Evolutionary conservation across 345 rosid genomes (phyloP).

Genomic region (Alliaria petiolata): DNA sequence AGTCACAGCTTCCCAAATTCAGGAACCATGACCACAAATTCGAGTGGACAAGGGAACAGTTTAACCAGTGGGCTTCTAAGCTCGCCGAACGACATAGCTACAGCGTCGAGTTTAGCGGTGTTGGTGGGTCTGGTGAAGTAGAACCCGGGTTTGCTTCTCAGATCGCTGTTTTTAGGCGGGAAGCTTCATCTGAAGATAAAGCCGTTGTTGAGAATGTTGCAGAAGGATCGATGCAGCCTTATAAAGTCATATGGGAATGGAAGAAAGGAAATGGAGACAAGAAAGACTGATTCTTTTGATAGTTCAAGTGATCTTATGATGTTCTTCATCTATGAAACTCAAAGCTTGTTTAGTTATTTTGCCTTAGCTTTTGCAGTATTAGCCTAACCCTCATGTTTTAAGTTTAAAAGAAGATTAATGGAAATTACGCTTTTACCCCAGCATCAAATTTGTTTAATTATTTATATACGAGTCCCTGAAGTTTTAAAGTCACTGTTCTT

Average conservation of each 20-base stretch:
- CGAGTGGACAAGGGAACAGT: constrained; percentile 95
- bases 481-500: neutral
- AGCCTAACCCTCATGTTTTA: neutral
- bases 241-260: constrained; percentile 84
- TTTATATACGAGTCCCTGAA: neutral
- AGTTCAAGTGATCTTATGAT: neutral
- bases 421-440: neutral
- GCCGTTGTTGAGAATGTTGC: neutral
- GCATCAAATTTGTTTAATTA: neutral
- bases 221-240: constrained; percentile 22
- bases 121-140: constrained; percentile 66
- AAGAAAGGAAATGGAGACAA: constrained; percentile 16
- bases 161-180: constrained; percentile 67
- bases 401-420: neutral
- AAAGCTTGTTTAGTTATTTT: constrained; percentile 4
- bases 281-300: neutral
- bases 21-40: constrained; percentile 98
- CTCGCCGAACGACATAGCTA: constrained; percentile 59
- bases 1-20: constrained; percentile 51
- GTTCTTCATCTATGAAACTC: neutral
- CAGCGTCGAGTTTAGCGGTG: constrained; percentile 78
- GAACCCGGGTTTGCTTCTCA: constrained; percentile 95
- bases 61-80: constrained; percentile 62
- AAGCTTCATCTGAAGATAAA: neutral
- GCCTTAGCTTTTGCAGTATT: neutral